Evolutionary conservation across 2,329 filamentous ascomycete species (phyloP), one percentile per base, ranked within the genome.

Genomic region (Calonectria hawksworthii): DNA sequence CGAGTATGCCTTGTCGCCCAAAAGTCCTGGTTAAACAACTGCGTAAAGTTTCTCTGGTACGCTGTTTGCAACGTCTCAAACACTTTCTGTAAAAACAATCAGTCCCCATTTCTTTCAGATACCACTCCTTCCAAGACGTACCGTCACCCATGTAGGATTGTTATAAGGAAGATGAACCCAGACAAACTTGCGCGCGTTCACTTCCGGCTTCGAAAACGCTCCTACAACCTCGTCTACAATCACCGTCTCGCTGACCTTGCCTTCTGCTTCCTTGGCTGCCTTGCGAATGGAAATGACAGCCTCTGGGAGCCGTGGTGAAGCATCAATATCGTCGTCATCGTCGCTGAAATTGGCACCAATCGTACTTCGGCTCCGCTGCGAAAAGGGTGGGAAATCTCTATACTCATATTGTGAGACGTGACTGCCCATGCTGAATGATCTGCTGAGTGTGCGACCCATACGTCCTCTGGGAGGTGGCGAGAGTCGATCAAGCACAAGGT

Each of bases 101-200:
- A 81, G 74, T 14, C 54, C 28, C 23, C 32, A 41, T 30, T 32
- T 36, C 36, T 9, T 70, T 16, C 21, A 14, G 4, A 21, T n/a
- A 18, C 1, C 5, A 0, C 69, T 59, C 73, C 36, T 65, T 74
- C 6, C 44, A 70, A 21, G 4, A 68, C 83, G 74, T 79, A 90
- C 89, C 84, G 89, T 90, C 3, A 91, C 90, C 90, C 90, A 92
- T 0, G 88, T 86, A 0, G 90, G 89, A 67, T 92, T 91, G 11
- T 89, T 92, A 34, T 88, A 91, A 0, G 90, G 89, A 23, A 90
- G 76, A 81, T 92, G 90, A 61, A 92, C 87, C 90, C 90, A 92
- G 77, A 89, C 87, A 76, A 91, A 91, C 79, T 88, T 90, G 30
- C 88, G 86, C 3, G 80, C 77, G 44, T 82, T 79, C 3, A 82